Base-by-base conservation (phyloP, 257 asterid species). In the Eustoma russellianum region DNA sequence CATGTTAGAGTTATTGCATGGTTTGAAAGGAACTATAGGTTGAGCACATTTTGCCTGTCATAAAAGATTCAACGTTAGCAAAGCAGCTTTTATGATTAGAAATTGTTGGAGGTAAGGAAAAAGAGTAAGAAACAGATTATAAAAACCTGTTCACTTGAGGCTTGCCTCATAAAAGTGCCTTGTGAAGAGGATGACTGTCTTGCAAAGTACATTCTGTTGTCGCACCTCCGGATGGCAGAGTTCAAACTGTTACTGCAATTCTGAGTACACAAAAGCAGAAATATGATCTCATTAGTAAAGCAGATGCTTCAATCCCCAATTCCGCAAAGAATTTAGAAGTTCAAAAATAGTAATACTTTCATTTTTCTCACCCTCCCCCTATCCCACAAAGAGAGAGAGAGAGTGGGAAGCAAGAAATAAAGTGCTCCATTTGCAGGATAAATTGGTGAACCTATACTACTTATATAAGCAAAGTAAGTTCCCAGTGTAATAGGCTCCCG, bases 171-270 rank as follows among this genome's bases (percentile, higher is more conserved):
- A 82, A 74, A 73, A 74, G 30, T 72, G 54, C 67, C 87, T 72
- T 81, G 94, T 47, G 83, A 66, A 56, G 28, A 56, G 6, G 94
- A 74, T n/a, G 77, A 75, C 71, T 83, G 96, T 19, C 96, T 80
- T 48, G 93, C 81, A 67, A 84, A 88, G 66, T 68, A 18, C 70
- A 65, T 65, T 72, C 73, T 76, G 77, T 76, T 82, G 75, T 88
- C 96, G 18, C 76, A 34, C 66, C 96, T 81, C 64, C 72, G 70
- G 56, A 70, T 62, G 30, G 65, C 80, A 45, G 81, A 56, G 62
- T 70, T 74, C 68, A 76, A 54, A 57, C 62, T 71, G 66, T 71
- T 81, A 81, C 82, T 81, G 71, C 89, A 87, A 68, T 77, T n/a
- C 94, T 83, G 69, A 38, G 49, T 46, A 50, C 54, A 33, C 40